Conservation (phyloP, 2,329 filamentous ascomycete genomes). For the Aspergillus puulaauensis region DNA sequence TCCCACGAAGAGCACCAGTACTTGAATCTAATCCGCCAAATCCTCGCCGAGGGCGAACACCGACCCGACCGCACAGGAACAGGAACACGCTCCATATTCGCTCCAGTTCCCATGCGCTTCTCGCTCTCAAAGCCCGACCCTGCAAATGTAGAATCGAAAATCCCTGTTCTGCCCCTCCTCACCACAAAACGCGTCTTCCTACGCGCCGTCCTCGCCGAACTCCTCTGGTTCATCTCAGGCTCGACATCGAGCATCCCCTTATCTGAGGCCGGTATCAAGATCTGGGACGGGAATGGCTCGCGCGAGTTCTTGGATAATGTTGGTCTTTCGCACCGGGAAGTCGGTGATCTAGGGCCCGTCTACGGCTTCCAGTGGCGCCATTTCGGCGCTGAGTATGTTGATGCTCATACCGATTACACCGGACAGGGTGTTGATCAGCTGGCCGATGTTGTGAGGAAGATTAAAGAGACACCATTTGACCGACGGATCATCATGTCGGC, state of each 20-base stretch:
- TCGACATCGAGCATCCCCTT: constrained; percentile 77
- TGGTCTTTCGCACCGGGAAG: constrained; percentile 76
- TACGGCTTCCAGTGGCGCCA: constrained; percentile 99
- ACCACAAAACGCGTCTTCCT: constrained; percentile 97
- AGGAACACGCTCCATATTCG: constrained; percentile 86
- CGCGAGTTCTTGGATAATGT: constrained; percentile 85
- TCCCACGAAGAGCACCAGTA: constrained; percentile 91
- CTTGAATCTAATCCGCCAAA: constrained; percentile 81
- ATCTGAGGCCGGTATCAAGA: constrained; percentile 79
- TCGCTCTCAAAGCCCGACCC: constrained; percentile 62
- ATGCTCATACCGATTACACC: constrained; percentile 76
- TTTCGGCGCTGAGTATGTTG: constrained; percentile 87
- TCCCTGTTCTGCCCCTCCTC: constrained; percentile 80
- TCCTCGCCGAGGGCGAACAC: constrained; percentile 79
- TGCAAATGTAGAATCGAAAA: constrained; percentile 40
- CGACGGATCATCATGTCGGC: constrained; percentile 85
- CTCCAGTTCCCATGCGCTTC: constrained; percentile 84
- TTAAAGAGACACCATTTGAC: constrained; percentile 82
- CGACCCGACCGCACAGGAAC: constrained; percentile 92
- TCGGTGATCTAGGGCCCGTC: constrained; percentile 88
- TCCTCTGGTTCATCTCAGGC: constrained; percentile 93
- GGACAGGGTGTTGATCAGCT: constrained; percentile 92
- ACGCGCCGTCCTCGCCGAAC: constrained; percentile 83
- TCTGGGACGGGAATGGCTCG: constrained; percentile 97
- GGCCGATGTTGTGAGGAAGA: constrained; percentile 82